These are phyloP conservation scores for Calendula officinalis DNA, from an alignment of 129 eudicot species.

Conservation along the genomic window DNA sequence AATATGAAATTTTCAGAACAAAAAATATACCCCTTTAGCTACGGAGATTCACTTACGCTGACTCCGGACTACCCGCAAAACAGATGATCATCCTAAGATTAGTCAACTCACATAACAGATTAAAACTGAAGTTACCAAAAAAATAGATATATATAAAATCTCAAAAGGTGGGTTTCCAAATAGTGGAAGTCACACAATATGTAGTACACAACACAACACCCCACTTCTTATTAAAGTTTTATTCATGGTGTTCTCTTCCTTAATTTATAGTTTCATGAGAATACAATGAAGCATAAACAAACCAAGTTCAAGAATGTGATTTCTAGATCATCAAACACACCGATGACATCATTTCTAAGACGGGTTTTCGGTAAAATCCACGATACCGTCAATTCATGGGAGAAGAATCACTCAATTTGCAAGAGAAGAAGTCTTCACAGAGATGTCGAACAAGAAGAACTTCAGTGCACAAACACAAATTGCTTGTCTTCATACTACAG, in stretches of 20 bases:
- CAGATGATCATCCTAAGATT: no score
- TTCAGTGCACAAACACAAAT: conserved; percentile 46
- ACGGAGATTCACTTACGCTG: no score
- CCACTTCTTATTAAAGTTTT: conserved; percentile 28
- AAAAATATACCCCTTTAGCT: no score
- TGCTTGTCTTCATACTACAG: conserved; percentile 85
- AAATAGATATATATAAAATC: not conserved
- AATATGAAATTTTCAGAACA: no score
- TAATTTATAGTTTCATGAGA: conserved; percentile 19
- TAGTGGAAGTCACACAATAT: conserved; percentile 36
- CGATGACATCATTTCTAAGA: conserved; percentile 34
- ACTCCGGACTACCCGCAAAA: no score
- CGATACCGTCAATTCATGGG: conserved; percentile 39
- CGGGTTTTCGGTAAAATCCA: conserved; percentile 26
- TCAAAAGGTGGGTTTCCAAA: conserved; percentile 20
- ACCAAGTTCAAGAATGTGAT: conserved; percentile 17
- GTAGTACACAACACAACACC: conserved; percentile 25
- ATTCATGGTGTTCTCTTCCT: conserved; percentile 34
- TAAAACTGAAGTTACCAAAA: no score
- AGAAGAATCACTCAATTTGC: conserved; percentile 37
- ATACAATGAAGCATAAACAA: conserved; percentile 30
- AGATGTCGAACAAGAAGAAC: conserved; percentile 63
- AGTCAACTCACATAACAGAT: no score
- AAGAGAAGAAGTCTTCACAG: conserved; percentile 39
- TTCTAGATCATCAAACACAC: conserved; percentile 35